These are phyloP conservation scores for Arthonia radiata DNA, from an alignment of 495 filamentous ascomycete genomes.

Conservation along the genomic window DNA sequence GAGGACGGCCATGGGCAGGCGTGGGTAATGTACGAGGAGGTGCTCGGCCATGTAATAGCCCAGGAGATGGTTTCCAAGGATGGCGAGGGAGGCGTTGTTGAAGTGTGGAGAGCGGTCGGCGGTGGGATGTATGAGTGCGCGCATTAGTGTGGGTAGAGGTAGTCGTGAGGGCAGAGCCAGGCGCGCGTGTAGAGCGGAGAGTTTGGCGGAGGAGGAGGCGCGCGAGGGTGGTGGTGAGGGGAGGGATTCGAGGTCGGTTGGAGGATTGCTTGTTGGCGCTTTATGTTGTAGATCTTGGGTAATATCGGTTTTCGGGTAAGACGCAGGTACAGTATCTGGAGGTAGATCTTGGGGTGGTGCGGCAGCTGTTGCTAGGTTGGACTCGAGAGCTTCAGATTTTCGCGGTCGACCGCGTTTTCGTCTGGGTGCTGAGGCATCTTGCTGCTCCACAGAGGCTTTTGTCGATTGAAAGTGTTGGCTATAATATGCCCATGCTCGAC, in stretches of 20 bases:
- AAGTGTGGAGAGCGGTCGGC: slow-evolving; percentile 50
- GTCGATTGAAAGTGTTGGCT: too few relatives aligned
- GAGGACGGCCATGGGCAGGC: slow-evolving; percentile 59
- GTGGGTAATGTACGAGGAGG: slow-evolving; percentile 66
- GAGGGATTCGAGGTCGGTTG: slow-evolving; percentile 3
- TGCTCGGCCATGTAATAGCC: slow-evolving; percentile 70
- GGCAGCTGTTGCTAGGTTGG: background rate
- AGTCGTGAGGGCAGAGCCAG: slow-evolving; percentile 59
- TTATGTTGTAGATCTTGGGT: background rate
- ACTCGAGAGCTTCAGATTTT: background rate
- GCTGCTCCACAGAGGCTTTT: too few relatives aligned
- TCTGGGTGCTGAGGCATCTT: too few relatives aligned
- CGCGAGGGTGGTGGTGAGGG: slow-evolving; percentile 45
- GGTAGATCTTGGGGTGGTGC: background rate
- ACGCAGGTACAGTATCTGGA: background rate
- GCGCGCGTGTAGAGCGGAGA: slow-evolving; percentile 79
- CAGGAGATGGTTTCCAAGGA: slow-evolving; percentile 59
- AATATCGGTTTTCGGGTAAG: background rate
- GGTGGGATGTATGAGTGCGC: slow-evolving; percentile 60
- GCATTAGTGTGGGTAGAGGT: slow-evolving; percentile 64
- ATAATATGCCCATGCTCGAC: too few relatives aligned
- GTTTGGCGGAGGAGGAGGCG: slow-evolving; percentile 60
- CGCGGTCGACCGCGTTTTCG: background rate
- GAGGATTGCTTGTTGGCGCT: background rate
- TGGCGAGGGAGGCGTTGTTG: slow-evolving; percentile 62